Base-by-base conservation (phyloP, 805 yeast genomes). In the Naumovozyma castellii region DNA sequence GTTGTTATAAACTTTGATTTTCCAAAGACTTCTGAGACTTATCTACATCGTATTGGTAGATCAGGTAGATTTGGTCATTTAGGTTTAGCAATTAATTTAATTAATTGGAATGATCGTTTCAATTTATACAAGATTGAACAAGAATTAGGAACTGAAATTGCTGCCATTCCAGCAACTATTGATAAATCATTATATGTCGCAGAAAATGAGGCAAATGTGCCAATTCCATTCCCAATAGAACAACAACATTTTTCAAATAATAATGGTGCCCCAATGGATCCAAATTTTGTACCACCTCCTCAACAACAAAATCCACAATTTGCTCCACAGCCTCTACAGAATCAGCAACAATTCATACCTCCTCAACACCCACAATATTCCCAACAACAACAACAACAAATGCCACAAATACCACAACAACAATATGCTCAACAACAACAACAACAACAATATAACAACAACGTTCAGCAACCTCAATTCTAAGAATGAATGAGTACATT, bases 61-160 rank as follows among this genome's bases (percentile, higher is more conserved):
- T 87, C 97, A 5, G 97, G 98, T 51, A 84, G 98, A 72, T 92
- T 85, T 57, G 98, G 98, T 50, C 98, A 92, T 63, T 77, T 88
- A 59, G 98, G 98, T 72, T 74, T 92, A 60, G 98, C 98, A 25
- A 87, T 92, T 58, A 92, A 92, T 67, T 75, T 92, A 55, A 86
- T 92, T 69, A 85, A 88, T 63, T 90, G 97, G 96, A 80, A 87
- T 56, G 98, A 92, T 62, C 78, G 97, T 60, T 87, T 84, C 66
- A 85, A 84, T 58, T 72, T 92, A 56, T 90, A 87, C 66, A 85
- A 84, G 64, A 88, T 92, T 53, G 98, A 92, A 65, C 95, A 90
- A 66, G 97, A 90, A 66, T 75, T 92, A 49, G 97, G 97, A 28
- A 90, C 97, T 15, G 97, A 92, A 60, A 92, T 92, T 64, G 85